Conservation (phyloP, 164 flowering plant species). For the Magnolia changhungtana region DNA sequence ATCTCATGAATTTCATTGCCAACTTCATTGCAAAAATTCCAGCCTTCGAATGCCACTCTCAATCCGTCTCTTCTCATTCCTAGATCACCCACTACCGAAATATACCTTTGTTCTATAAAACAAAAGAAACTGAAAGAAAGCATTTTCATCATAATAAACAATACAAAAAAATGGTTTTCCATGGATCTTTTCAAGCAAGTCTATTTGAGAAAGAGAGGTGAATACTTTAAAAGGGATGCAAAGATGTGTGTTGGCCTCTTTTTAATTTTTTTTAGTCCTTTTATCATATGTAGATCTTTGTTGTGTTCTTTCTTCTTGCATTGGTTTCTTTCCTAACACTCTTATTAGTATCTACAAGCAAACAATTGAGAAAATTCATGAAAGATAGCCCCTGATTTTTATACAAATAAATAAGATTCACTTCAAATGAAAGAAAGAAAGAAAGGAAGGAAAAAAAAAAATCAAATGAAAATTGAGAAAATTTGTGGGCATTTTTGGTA, state of each 20-base stretch:
- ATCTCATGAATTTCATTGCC: constrained; percentile 70
- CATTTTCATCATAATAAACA: constrained; percentile 19
- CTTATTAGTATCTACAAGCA: too few species aligned
- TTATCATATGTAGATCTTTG: neutral
- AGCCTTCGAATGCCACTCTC: constrained; percentile 83
- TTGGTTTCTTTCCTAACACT: too few species aligned
- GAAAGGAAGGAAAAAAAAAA: too few species aligned
- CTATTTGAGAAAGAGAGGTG: neutral
- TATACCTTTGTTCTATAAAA: constrained; percentile 17
- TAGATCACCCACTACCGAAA: constrained; percentile 58
- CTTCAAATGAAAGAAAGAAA: too few species aligned
- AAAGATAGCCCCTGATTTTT: too few species aligned
- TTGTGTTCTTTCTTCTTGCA: too few species aligned
- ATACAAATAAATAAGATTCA: too few species aligned
- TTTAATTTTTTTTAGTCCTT: neutral
- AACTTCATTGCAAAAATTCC: constrained; percentile 97
- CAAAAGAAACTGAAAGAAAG: constrained; percentile 11
- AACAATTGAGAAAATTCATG: too few species aligned
- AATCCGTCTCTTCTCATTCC: constrained; percentile 64
- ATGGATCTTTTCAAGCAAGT: constrained; percentile 11
- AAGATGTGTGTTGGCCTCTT: constrained; percentile 14
- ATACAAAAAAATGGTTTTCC: constrained; percentile 9
- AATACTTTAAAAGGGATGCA: neutral
- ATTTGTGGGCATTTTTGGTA: too few species aligned
- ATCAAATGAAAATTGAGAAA: too few species aligned